Percentiles rank a stretch among this genome's conserved stretches.
Conservation (phyloP, 352 stramenopile species). For the Phytophthora ramorum region DNA sequence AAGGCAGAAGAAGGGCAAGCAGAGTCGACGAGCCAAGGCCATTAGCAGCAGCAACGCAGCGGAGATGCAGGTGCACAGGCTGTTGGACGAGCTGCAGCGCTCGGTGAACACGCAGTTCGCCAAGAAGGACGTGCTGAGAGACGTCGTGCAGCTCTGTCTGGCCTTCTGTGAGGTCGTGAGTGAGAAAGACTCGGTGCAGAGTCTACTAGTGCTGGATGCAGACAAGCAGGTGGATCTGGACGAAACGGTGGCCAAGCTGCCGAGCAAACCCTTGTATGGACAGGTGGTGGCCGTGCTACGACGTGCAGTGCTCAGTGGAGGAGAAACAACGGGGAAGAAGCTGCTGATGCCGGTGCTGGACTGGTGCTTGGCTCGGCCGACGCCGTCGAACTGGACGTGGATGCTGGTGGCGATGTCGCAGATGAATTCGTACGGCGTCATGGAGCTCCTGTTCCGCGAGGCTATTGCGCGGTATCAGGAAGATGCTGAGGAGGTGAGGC, state of each 20-base stretch:
- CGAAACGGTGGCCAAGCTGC: constrained; percentile 43
- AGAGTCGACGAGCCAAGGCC: constrained; percentile 31
- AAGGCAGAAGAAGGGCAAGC: constrained; percentile 74
- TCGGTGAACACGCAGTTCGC: constrained; percentile 47
- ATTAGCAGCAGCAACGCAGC: constrained; percentile 11
- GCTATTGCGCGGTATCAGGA: constrained; percentile 26
- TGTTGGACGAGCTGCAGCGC: constrained; percentile 46
- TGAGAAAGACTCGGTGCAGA: constrained; percentile 47
- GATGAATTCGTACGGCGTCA: constrained; percentile 49
- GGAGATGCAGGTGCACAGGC: constrained; percentile 44
- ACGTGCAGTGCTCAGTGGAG: constrained; percentile 42
- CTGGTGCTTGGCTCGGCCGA: constrained; percentile 44
- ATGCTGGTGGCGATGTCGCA: constrained; percentile 52
- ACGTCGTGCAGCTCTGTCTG: constrained; percentile 57
- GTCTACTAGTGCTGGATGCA: constrained; percentile 22
- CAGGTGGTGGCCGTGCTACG: constrained; percentile 51
- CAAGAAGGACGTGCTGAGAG: constrained; percentile 34
- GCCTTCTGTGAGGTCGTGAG: constrained; percentile 48
- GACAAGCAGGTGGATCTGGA: constrained; percentile 37
- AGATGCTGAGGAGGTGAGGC: constrained; percentile 1
- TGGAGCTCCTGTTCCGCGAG: constrained; percentile 58
- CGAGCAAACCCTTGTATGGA: constrained; percentile 53
- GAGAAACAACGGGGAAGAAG: constrained; percentile 18
- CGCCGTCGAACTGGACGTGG: constrained; percentile 57
- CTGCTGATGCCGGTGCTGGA: constrained; percentile 53